Percentiles rank a stretch among this genome's conserved stretches.
Evolutionary conservation across 495 filamentous ascomycete species (phyloP).

Genomic region (Tuber microsphaerosporum): DNA sequence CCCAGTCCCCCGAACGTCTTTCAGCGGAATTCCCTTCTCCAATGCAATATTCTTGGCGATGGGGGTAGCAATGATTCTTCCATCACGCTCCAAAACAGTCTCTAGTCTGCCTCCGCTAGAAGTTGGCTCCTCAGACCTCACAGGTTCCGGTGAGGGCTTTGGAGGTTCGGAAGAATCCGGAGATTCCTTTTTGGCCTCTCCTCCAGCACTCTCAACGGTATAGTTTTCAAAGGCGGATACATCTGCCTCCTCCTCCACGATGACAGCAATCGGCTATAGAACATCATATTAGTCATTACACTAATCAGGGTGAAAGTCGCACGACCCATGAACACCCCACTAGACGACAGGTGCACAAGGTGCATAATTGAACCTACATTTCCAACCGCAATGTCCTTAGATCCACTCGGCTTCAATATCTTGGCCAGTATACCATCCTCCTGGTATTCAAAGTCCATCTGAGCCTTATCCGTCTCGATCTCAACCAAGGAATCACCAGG

Average conservation of each 20-base stretch:
- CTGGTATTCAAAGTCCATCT: conserved; percentile 99
- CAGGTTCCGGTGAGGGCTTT: conserved; percentile 50
- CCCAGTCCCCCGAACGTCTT: conserved; percentile 78
- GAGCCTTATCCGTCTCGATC: conserved; percentile 99
- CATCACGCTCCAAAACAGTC: conserved; percentile 70
- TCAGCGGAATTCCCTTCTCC: conserved; percentile 75
- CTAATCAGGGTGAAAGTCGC: conserved; percentile 20
- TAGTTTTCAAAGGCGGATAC: conserved; percentile 81
- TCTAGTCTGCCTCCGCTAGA: conserved; percentile 70
- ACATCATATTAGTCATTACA: conserved; percentile 40
- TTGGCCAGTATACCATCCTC: conserved; percentile 95
- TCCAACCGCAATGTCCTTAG: conserved; percentile 91
- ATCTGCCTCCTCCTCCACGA: conserved; percentile 86
- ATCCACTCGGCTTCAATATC: conserved; percentile 84
- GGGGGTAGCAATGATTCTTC: conserved; percentile 51
- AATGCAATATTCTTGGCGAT: conserved; percentile 73
- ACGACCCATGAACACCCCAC: conserved; percentile 31
- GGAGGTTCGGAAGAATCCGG: conserved; percentile 50
- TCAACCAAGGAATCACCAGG: conserved; percentile 98
- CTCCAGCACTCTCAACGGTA: conserved; percentile 81
- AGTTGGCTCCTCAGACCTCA: conserved; percentile 62
- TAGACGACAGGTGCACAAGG: conserved; percentile 29
- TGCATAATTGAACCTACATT: conserved; percentile 58
- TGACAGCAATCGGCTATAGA: conserved; percentile 81
- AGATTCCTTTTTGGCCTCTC: conserved; percentile 60